Percentiles rank a stretch among this genome's conserved stretches.
Evolutionary conservation across 1,284 basidiomycete species (phyloP).

Genomic region (Leccinum cinnamomeum): DNA sequence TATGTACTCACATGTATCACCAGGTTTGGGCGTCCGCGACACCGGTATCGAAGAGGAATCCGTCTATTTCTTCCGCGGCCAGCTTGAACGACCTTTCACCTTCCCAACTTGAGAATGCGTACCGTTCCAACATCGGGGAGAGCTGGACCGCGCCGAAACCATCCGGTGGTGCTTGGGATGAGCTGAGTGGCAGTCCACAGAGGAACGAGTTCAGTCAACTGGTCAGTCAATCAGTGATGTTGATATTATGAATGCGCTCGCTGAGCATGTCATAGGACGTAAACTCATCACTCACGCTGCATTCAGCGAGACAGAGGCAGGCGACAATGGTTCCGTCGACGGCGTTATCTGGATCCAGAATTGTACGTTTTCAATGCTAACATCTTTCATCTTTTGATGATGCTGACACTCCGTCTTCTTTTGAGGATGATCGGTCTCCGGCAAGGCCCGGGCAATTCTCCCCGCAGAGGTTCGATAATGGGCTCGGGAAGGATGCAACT

Average conservation of each 20-base stretch:
- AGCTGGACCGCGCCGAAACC: constrained; percentile 54
- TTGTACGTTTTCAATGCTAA: constrained; percentile 37
- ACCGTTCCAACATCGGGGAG: constrained; percentile 49
- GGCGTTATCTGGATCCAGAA: constrained; percentile 42
- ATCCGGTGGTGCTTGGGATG: constrained; percentile 63
- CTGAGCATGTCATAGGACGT: constrained; percentile 34
- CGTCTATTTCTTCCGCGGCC: constrained; percentile 59
- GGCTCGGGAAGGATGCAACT: constrained; percentile 42
- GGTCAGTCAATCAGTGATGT: constrained; percentile 34
- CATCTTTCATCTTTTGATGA: constrained; percentile 9
- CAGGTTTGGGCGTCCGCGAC: constrained; percentile 62
- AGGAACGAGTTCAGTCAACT: constrained; percentile 51
- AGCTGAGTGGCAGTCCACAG: constrained; percentile 47
- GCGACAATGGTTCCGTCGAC: constrained; percentile 41
- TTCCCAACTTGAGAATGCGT: constrained; percentile 47
- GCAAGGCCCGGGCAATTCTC: constrained; percentile 51
- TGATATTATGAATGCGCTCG: constrained; percentile 4
- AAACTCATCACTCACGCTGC: constrained; percentile 39
- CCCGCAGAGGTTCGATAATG: constrained; percentile 53
- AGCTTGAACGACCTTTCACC: constrained; percentile 52
- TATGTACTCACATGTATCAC: constrained; percentile 10
- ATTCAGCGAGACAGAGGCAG: constrained; percentile 53
- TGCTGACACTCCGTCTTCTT: constrained; percentile 21
- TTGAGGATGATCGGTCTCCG: constrained; percentile 50
- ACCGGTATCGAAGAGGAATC: constrained; percentile 54